phyloP scores from a whole-genome alignment of 371 early-diverging fungal genomes.

The Apophysomyces sp. region DNA sequence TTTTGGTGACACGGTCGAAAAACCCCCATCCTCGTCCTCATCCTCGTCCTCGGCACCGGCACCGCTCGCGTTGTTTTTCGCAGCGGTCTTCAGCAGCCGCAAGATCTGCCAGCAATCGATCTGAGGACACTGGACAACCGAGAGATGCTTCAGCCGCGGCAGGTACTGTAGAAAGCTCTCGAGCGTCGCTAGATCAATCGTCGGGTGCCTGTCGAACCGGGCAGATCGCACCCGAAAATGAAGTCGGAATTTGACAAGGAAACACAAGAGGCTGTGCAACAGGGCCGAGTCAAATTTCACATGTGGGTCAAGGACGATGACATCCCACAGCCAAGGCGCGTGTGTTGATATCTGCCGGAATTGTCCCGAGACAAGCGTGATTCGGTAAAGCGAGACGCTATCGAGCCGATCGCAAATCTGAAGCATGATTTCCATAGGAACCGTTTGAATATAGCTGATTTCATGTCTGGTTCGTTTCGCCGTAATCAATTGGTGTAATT shows the following conservation, averaged over 20 bases:
- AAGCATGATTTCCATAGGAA: slow-evolving; percentile 1
- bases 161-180: slow-evolving; percentile 3
- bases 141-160: not conserved
- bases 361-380: not conserved
- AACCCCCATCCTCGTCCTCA: not conserved
- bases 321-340: not conserved
- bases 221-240: not conserved
- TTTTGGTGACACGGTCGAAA: not conserved
- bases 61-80: not conserved
- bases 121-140: slow-evolving; percentile 1
- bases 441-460: not conserved
- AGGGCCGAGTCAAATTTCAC: not conserved
- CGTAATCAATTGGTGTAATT: not conserved
- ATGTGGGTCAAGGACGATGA: not conserved
- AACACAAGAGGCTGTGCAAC: not conserved
- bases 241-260: not conserved
- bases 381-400: slow-evolving; percentile 3
- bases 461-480: not conserved
- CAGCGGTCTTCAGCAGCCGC: not conserved
- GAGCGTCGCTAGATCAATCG: not conserved
- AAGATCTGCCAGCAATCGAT: slow-evolving; percentile 11
- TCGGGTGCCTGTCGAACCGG: not conserved
- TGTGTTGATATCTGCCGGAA: slow-evolving; percentile 1
- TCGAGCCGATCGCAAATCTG: slow-evolving; percentile 5
- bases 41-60: too few species aligned